Base-by-base conservation (phyloP, 139 green algal species). In the Picochlorum sp. region DNA sequence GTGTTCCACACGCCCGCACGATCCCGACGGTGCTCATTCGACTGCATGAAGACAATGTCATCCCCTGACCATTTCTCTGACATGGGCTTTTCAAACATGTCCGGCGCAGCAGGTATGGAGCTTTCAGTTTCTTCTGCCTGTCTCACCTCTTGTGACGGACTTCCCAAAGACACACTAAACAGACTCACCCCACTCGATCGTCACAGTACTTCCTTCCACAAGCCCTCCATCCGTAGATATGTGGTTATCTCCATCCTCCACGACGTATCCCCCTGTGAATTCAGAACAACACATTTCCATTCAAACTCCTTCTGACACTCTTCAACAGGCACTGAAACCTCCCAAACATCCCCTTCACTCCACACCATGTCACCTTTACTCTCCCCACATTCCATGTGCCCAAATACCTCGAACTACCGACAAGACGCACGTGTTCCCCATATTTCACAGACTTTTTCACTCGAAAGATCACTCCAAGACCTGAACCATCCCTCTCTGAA, bases 31-130 rank as follows among this genome's bases (percentile, higher is more conserved):
- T 95, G 85, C 37, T 87, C 73, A 66, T 94, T 95, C 68, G 50
- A 72, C 57, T 71, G 81, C 81, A 95, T 92, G 67, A 96, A 97
- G 5, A 45, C 10, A 9, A 81, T 57, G 16, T 81, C 61, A 34
- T 45, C 57, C 4, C 77, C 79, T 57, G 74, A 51, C 83, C 79
- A 83, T 51, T 76, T 14, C 20, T 59, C 23, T 11, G 26, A 16
- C 51, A 37, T 15, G 13, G n/a, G 51, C 20, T 32, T 34, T 23
- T 30, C 20, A 30, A 59, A n/a, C 13, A 59, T 20, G 34, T 23
- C 51, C 7, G 23, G n/a, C 6, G 13, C 21, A 30, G 8, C 51
- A 38, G 20, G 6, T 14, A 18, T 16, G 13, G 16, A 11, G 2
- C 23, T 9, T 3, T n/a, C 23, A 59, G 51, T 20, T 14, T 59